Evolutionary conservation across 2,329 filamentous ascomycete species (phyloP).

Genomic region (Calycina herbarum): DNA sequence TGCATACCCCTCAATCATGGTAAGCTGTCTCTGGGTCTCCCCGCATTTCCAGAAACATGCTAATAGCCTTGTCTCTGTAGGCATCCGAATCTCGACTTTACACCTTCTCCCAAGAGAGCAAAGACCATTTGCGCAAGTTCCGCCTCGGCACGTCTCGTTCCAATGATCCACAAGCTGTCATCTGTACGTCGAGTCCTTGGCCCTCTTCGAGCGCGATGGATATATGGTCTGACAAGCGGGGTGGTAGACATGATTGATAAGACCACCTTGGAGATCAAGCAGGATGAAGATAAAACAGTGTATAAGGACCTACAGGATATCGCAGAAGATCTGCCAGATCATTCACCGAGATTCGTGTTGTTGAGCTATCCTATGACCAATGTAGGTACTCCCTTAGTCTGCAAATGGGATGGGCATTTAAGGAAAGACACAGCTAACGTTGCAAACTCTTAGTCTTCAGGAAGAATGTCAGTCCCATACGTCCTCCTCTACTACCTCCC

Average conservation of each 20-base stretch:
- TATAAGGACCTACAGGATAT: slow-evolving; percentile 82
- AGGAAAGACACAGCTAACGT: slow-evolving; percentile 5
- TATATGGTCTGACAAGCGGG: slow-evolving; percentile 16
- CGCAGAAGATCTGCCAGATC: slow-evolving; percentile 86
- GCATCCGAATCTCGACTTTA: slow-evolving; percentile 84
- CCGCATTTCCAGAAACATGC: slow-evolving; percentile 2
- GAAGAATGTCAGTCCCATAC: slow-evolving; percentile 85
- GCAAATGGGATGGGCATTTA: background rate
- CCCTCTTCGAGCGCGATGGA: slow-evolving; percentile 1
- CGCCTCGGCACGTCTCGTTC: slow-evolving; percentile 85
- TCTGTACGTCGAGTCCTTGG: slow-evolving; percentile 66
- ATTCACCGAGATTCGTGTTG: slow-evolving; percentile 84
- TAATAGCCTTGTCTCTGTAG: slow-evolving; percentile 20
- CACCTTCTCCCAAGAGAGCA: slow-evolving; percentile 88
- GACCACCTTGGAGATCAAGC: slow-evolving; percentile 83
- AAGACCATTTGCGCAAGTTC: slow-evolving; percentile 90
- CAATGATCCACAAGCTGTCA: slow-evolving; percentile 84
- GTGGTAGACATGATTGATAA: slow-evolving; percentile 82
- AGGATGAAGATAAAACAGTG: slow-evolving; percentile 72
- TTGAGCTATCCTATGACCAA: slow-evolving; percentile 88
- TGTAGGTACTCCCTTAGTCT: slow-evolving; percentile 50
- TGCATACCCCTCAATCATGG: background rate
- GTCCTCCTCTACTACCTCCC: slow-evolving; percentile 94
- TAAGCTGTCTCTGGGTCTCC: background rate
- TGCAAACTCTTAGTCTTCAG: slow-evolving; percentile 61